A percentile compares a stretch with the other conserved stretches of the same genome.
phyloP scores from a whole-genome alignment of 1,139 yeast species.

The Sugiyamaella neomexicana region DNA sequence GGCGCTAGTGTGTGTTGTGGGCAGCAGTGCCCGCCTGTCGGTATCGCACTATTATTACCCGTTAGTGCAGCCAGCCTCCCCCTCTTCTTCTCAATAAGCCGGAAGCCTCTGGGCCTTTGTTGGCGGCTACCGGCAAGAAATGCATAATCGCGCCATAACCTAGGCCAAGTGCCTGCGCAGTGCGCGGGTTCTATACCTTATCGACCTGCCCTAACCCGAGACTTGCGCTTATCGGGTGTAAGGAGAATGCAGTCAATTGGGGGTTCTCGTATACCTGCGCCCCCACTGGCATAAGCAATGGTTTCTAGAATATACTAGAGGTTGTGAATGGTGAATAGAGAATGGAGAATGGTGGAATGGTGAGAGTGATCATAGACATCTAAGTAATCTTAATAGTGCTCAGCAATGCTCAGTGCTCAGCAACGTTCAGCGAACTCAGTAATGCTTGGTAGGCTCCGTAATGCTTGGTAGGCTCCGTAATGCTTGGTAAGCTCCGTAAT shows the following conservation, averaged over 20 bases:
- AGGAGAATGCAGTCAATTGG: not conserved
- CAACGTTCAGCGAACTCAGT: too few species aligned
- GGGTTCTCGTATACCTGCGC: too few species aligned
- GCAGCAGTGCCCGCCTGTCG: too few species aligned
- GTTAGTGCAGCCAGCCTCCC: too few species aligned
- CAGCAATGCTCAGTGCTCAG: not conserved
- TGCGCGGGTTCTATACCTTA: not conserved
- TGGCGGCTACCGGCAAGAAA: conserved; percentile 10
- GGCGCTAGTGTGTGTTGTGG: conserved; percentile 3
- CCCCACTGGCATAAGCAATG: not conserved
- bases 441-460: too few species aligned
- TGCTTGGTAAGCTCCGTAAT: too few species aligned
- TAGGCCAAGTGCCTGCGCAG: conserved; percentile 2
- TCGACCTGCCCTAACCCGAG: conserved; percentile 5
- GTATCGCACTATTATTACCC: not conserved
- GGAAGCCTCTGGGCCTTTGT: not conserved
- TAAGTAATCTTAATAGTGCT: too few species aligned
- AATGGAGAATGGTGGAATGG: too few species aligned
- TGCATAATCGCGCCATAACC: conserved; percentile 4
- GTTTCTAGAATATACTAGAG: not conserved
- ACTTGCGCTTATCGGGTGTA: not conserved
- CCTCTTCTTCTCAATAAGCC: too few species aligned
- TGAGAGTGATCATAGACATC: too few species aligned
- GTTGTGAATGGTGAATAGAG: too few species aligned
- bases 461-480: too few species aligned